Conservation (phyloP, 2,329 filamentous ascomycete species). For the Curvularia sp. region DNA sequence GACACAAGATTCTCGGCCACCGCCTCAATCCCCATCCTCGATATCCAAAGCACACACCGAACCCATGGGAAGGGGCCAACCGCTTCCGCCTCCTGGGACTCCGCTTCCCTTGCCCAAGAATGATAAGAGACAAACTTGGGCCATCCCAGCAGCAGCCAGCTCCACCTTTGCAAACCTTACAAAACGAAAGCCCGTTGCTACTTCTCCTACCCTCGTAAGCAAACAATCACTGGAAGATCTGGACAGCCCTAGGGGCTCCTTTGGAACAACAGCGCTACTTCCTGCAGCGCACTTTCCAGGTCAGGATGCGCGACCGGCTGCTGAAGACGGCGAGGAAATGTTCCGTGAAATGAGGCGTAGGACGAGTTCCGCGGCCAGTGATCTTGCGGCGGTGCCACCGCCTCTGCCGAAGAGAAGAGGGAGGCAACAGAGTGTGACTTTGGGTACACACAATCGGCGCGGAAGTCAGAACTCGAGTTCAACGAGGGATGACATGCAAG, state of each 20-base stretch:
- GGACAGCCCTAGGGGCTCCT: conserved; percentile 9
- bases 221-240: conserved; percentile 21
- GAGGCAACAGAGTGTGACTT: conserved; percentile 41
- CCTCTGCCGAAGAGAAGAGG: conserved; percentile 58
- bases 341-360: conserved; percentile 21
- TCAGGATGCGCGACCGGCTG: conserved; percentile 5
- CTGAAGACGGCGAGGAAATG: conserved; percentile 18
- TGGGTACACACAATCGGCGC: conserved; percentile 15
- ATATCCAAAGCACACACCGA: conserved; percentile 56
- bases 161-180: conserved; percentile 55
- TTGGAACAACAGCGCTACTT: conserved; percentile 11
- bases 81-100: conserved; percentile 79
- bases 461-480: conserved; percentile 10
- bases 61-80: conserved; percentile 83
- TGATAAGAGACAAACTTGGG: conserved; percentile 58
- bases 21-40: conserved; percentile 12
- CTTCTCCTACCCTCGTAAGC: conserved; percentile 7
- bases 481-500: conserved; percentile 7
- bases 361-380: conserved; percentile 14
- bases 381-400: conserved; percentile 41
- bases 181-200: conserved; percentile 66
- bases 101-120: conserved; percentile 74
- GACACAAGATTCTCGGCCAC: conserved; percentile 8
- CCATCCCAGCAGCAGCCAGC: conserved; percentile 56
- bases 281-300: conserved; percentile 12